phyloP scores from a whole-genome alignment of 108 stramenopile species.

The Cyclotella cryptica region DNA sequence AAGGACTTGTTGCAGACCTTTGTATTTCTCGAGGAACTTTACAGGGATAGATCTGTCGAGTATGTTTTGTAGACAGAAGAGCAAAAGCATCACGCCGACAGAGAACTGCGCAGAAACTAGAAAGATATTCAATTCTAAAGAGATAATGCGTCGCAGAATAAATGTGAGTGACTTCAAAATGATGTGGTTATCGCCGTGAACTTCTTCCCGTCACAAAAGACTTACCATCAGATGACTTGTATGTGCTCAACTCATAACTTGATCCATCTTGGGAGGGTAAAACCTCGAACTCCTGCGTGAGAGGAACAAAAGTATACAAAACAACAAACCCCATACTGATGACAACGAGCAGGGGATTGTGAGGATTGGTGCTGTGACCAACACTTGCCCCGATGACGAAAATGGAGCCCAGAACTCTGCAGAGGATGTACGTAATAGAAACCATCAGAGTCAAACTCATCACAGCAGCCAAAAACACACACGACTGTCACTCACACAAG shows the following conservation, averaged over 20 bases:
- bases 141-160: neutral
- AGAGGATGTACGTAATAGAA: neutral
- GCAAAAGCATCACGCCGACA: constrained; percentile 11
- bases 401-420: constrained; percentile 6
- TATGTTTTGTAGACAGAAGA: constrained; percentile 21
- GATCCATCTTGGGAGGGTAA: constrained; percentile 9
- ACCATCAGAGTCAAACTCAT: too few species aligned
- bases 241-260: neutral
- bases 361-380: constrained; percentile 16
- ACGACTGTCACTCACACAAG: constrained; percentile 13
- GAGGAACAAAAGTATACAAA: constrained; percentile 8
- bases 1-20: constrained; percentile 17
- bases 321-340: constrained; percentile 1
- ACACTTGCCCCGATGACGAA: constrained; percentile 19
- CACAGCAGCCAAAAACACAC: neutral
- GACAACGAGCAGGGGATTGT: constrained; percentile 4
- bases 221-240: neutral
- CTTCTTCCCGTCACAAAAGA: too few species aligned
- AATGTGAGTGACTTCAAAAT: too few species aligned
- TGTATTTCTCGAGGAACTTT: neutral
- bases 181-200: too few species aligned
- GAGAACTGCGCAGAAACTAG: neutral
- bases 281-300: neutral
- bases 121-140: constrained; percentile 8
- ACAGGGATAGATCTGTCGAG: constrained; percentile 15